A percentile compares a stretch with the other conserved stretches of the same genome.
Conservation (phyloP, 2,329 filamentous ascomycete species). For the Exophiala spinifera region DNA sequence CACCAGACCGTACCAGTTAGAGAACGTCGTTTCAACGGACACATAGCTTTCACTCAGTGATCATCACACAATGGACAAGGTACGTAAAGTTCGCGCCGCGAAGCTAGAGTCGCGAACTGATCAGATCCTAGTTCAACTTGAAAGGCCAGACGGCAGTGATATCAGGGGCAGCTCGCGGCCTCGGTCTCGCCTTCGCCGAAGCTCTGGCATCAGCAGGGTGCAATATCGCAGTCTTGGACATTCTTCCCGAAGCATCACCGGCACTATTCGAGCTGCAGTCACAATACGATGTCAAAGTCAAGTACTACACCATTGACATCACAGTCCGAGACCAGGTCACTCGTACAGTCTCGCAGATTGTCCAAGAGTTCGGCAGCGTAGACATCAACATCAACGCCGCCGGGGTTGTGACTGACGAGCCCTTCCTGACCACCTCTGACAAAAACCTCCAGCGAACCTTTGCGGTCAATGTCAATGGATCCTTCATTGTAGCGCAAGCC, state of each 20-base stretch:
- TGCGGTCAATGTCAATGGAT: constrained; percentile 30
- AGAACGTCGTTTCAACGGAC: too few species aligned
- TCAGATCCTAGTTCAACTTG: constrained; percentile 9
- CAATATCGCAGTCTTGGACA: constrained; percentile 23
- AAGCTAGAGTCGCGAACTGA: neutral
- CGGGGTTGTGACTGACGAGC: constrained; percentile 31
- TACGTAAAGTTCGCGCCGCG: neutral
- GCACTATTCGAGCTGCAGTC: constrained; percentile 6
- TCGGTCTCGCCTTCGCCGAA: constrained; percentile 29
- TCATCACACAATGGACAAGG: constrained; percentile 8
- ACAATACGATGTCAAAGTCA: constrained; percentile 4
- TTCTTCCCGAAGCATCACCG: constrained; percentile 6
- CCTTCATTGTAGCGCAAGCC: constrained; percentile 32
- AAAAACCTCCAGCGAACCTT: constrained; percentile 35
- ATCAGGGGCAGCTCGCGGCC: constrained; percentile 28
- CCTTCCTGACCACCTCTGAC: constrained; percentile 26
- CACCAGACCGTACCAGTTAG: too few species aligned
- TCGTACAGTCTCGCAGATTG: constrained; percentile 7
- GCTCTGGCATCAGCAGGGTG: constrained; percentile 22
- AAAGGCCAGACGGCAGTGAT: constrained; percentile 28
- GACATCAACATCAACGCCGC: constrained; percentile 30
- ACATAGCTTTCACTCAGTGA: neutral
- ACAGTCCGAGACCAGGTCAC: constrained; percentile 10
- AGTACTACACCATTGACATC: constrained; percentile 5
- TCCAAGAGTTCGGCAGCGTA: constrained; percentile 9